Conservation (phyloP, 257 asterid genomes). For the Jacaranda mimosifolia region DNA sequence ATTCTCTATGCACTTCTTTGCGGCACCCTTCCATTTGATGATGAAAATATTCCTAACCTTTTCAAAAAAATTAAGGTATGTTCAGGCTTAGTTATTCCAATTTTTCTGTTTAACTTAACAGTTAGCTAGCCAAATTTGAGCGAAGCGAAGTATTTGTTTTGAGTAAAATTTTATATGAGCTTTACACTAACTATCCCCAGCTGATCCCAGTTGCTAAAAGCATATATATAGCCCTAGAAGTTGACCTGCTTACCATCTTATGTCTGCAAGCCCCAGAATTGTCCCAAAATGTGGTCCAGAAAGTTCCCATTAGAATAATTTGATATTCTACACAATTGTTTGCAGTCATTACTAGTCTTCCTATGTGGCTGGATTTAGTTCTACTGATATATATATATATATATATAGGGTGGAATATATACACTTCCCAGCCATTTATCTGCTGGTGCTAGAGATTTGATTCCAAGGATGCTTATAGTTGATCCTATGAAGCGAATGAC, state of each 20-base stretch:
- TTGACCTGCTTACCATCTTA: no score
- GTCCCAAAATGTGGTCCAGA: no score
- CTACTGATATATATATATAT: conserved; percentile 33
- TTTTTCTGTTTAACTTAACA: no score
- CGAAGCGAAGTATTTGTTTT: no score
- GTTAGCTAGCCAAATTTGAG: no score
- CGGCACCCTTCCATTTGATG: conserved; percentile 98
- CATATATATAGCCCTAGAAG: no score
- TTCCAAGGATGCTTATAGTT: conserved; percentile 94
- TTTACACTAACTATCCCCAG: no score
- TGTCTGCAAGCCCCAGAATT: no score
- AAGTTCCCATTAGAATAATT: no score
- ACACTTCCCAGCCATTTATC: conserved; percentile 98
- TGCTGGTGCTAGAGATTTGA: conserved; percentile 92
- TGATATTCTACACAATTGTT: background rate
- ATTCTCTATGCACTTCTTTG: conserved; percentile 98
- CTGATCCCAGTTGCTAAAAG: no score
- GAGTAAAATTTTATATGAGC: no score
- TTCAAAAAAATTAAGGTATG: conserved; percentile 93
- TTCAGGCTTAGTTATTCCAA: conserved; percentile 14
- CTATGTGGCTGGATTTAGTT: conserved; percentile 15
- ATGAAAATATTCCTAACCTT: conserved; percentile 96
- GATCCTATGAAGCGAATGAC: conserved; percentile 98
- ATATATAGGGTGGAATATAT: conserved; percentile 85
- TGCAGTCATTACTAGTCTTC: conserved; percentile 19